Evolutionary conservation across 148 eudicot species (phyloP), one percentile per base, ranked within the genome.

Genomic region (Simmondsia chinensis): DNA sequence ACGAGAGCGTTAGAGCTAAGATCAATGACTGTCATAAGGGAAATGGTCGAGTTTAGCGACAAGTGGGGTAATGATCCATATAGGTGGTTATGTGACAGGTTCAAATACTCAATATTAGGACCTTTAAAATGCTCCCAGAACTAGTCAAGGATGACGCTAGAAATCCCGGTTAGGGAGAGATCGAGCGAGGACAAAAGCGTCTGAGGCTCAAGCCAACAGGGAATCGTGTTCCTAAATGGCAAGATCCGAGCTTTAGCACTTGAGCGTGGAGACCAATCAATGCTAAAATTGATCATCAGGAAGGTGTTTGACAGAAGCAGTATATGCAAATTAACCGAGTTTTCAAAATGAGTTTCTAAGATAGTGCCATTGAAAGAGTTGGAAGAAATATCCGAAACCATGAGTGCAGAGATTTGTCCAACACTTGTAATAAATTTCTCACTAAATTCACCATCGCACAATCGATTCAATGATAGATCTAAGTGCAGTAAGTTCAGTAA

Each of bases 61-160:
- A 45, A 33, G 36, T 24, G 2, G 16, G 70, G 69, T 10, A 72
- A 21, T 1, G 41, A 21, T 24, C 73, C 72, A 14, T 7, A 17
- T 23, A 70, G 20, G 6, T 29, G 54, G 45, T 69, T 69, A 4
- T 56, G 5, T 5, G 80, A 69, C 23, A 60, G 44, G 60, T 74
- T 61, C 20, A 61, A 23, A 19, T 38, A 38, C 4, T 43, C 42
- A 0, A 74, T 46, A 31, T 66, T 63, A 4, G 40, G 42, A 28
- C 54, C 46, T 7, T 48, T 28, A 9, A 28, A 28, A 5, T 28
- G 31, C 4, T 61, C 48, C 71, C 71, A 64, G 13, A 70, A 70
- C 65, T 65, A 70, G 16, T 23, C 17, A 13, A 64, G 73, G 14
- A 68, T 47, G 13, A 49, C 12, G 20, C 46, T 59, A 3, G 69